Evolutionary conservation across 164 flowering plant species (phyloP).

Genomic region (Kalanchoe fedtschenkoi): DNA sequence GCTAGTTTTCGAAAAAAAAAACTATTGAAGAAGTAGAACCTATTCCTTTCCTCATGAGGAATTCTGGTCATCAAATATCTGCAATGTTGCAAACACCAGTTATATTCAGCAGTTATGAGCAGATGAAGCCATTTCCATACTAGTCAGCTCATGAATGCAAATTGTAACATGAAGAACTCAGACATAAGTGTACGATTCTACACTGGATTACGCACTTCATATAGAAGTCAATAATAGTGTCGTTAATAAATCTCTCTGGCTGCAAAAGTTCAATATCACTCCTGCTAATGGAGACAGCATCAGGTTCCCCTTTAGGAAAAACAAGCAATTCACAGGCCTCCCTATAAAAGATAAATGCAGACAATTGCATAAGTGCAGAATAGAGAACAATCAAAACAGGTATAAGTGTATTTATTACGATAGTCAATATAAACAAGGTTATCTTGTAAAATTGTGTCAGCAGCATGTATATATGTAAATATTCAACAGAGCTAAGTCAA

Average conservation of each 20-base stretch:
- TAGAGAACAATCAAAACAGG: neutral
- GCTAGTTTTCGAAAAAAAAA: constrained; percentile 94
- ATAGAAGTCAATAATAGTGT: constrained; percentile 86
- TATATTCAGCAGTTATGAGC: neutral
- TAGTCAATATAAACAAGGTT: neutral
- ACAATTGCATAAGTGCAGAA: neutral
- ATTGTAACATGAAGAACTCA: neutral
- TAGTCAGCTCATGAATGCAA: no score
- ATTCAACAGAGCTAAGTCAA: neutral
- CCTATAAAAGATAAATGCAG: constrained; percentile 38
- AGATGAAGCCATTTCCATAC: no score
- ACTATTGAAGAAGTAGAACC: constrained; percentile 83
- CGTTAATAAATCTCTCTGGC: constrained; percentile 58
- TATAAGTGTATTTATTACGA: neutral
- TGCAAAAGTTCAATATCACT: constrained; percentile 76
- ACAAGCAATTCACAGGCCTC: constrained; percentile 69
- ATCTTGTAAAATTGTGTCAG: no score
- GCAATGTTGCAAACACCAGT: constrained; percentile 10
- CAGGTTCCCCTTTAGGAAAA: constrained; percentile 86
- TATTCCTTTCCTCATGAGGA: constrained; percentile 31
- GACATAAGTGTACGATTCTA: neutral
- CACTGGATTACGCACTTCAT: constrained; percentile 53
- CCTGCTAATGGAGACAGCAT: constrained; percentile 83
- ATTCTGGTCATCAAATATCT: constrained; percentile 78
- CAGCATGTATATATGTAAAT: no score